Base-by-base conservation (phyloP, 495 filamentous ascomycete genomes). In the Podospora sp. region DNA sequence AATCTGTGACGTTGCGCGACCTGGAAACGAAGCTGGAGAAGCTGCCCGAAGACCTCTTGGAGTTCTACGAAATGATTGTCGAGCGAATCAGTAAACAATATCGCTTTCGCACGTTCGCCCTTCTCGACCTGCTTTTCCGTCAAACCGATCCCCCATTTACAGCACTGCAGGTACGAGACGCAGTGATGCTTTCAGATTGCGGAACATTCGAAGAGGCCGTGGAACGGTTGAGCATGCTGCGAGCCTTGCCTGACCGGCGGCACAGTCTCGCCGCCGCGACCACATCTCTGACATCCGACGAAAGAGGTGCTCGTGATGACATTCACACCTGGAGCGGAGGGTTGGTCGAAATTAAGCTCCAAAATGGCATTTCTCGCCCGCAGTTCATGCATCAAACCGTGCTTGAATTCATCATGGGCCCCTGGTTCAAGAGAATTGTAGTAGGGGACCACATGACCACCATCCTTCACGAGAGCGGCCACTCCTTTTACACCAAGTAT, bases 381-480 rank as follows among this genome's bases (percentile, higher is more conserved):
- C 8, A 55, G 24, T n/a, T 59, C 3, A 59, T 59, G 56, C 56
- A 59, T 24, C 56, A 59, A n/a, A 59, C 56, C 8, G 56, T 59
- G 5, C 9, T 25, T 4, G 56, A 59, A 14, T 33, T 59, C 27
- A 18, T 59, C 26, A 20, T 6, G 8, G 56, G 26, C 1, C 24
- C 7, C 5, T 6, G 6, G 1, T 59, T 59, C 56, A 27, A 59
- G 25, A 20, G 18, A 7, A 12, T 29, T 6, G 16, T 59, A 1
- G 7, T 59, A 1, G 56, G 27, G 3, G 27, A 59, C 18, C 26
- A 3, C 3, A 8, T 7, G 2, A 33, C 5, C 7, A 3, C 14
- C 6, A 16, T 35, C 6, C n/a, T n/a, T n/a, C 12, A 14, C 16
- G 24, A 59, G n/a, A 59, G 33, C 18, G 56, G 56, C 1, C 56